Evolutionary conservation across 1,284 basidiomycete genomes (phyloP).

Genomic region (Phaffia rhodozyma): DNA sequence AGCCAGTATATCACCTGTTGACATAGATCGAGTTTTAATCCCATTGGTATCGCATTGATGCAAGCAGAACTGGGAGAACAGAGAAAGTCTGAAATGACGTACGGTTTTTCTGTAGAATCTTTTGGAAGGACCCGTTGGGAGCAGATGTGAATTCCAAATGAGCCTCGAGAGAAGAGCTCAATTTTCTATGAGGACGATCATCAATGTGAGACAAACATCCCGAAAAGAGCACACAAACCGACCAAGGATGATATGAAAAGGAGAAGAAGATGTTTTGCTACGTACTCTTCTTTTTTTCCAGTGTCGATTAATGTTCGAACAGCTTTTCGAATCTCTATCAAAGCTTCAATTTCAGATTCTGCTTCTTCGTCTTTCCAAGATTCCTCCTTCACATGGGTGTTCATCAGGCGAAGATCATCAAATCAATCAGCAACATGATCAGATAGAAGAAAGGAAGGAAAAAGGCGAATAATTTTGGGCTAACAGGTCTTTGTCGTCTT

Average conservation of each 20-base stretch:
- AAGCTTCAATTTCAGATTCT: slow-evolving; percentile 20
- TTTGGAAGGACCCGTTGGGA: slow-evolving; percentile 11
- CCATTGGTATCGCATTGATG: background rate
- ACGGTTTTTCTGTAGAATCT: slow-evolving; percentile 22
- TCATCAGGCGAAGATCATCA: background rate
- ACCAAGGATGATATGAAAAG: too few species aligned
- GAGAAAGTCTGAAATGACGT: slow-evolving; percentile 40
- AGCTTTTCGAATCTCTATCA: slow-evolving; percentile 23
- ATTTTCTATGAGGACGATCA: slow-evolving; percentile 12
- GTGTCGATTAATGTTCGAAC: background rate
- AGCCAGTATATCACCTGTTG: slow-evolving; percentile 11
- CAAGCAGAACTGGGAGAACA: background rate
- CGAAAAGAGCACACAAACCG: too few species aligned
- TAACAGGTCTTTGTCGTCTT: slow-evolving; percentile 50
- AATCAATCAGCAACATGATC: slow-evolving; percentile 4
- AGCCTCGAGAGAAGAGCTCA: slow-evolving; percentile 15
- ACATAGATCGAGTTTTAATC: background rate
- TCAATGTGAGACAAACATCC: background rate
- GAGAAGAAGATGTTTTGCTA: too few species aligned
- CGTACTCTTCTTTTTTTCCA: too few species aligned
- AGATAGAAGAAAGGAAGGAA: background rate
- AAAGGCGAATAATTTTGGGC: slow-evolving; percentile 20
- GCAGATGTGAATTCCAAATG: slow-evolving; percentile 14
- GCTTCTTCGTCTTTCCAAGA: slow-evolving; percentile 21
- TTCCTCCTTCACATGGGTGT: background rate